Percentiles rank a stretch among this genome's conserved stretches.
Evolutionary conservation across 1,284 basidiomycete genomes (phyloP).

Genomic region (Fistulinella cinereoalba): DNA sequence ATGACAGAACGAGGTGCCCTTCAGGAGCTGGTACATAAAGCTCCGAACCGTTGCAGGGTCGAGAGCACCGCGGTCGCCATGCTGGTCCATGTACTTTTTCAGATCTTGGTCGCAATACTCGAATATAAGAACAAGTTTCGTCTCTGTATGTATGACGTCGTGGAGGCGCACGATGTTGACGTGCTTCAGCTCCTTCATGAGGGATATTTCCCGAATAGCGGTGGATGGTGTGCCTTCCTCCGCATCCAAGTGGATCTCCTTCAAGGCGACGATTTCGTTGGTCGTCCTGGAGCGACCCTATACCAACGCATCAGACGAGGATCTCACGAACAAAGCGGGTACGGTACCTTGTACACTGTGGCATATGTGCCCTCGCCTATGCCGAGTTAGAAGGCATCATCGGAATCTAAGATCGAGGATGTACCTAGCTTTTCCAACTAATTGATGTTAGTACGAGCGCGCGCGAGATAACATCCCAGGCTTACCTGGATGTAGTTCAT

Average conservation of each 20-base stretch:
- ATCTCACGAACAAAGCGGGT: neutral
- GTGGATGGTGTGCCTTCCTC: slow-evolving; percentile 95
- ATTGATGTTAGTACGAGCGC: slow-evolving; percentile 12
- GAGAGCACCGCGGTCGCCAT: slow-evolving; percentile 93
- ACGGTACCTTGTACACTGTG: slow-evolving; percentile 82
- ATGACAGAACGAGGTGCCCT: slow-evolving; percentile 98
- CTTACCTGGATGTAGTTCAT: slow-evolving; percentile 37
- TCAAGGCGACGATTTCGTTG: slow-evolving; percentile 87
- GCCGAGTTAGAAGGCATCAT: slow-evolving; percentile 1
- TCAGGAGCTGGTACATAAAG: slow-evolving; percentile 97
- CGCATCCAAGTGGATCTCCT: slow-evolving; percentile 94
- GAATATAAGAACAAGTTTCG: slow-evolving; percentile 97
- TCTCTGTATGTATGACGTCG: slow-evolving; percentile 98
- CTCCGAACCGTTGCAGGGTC: slow-evolving; percentile 92
- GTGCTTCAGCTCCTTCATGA: slow-evolving; percentile 97
- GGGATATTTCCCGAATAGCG: slow-evolving; percentile 91
- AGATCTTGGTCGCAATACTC: slow-evolving; percentile 98
- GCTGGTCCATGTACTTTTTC: slow-evolving; percentile 99
- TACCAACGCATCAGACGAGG: slow-evolving; percentile 10
- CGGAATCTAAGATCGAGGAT: neutral
- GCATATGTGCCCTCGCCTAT: slow-evolving; percentile 84
- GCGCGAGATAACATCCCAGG: neutral
- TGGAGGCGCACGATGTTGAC: slow-evolving; percentile 94
- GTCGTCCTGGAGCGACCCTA: slow-evolving; percentile 84
- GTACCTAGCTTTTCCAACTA: slow-evolving; percentile 36